Evolutionary conservation across 2,329 filamentous ascomycete species (phyloP).

Genomic region (Fusarium fracticaudum): DNA sequence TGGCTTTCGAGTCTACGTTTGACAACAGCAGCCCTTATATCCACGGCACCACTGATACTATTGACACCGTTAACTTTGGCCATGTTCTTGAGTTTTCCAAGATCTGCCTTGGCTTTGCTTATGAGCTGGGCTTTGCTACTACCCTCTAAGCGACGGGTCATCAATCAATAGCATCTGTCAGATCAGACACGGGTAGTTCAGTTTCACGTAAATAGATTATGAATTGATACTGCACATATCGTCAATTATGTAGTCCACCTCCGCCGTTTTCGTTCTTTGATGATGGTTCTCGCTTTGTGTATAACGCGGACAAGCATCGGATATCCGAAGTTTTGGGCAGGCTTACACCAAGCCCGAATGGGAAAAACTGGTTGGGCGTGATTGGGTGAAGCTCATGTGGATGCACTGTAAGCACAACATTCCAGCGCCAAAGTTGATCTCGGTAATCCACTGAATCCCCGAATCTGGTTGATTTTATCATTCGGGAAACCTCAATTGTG

Average conservation of each 20-base stretch:
- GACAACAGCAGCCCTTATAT: constrained; percentile 74
- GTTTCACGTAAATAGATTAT: neutral
- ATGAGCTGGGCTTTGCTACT: constrained; percentile 63
- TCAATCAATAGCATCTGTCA: rapidly evolving
- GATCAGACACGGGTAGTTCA: rapidly evolving
- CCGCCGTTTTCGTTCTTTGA: rapidly evolving
- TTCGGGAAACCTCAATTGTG: neutral
- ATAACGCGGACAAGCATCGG: neutral
- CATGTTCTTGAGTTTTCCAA: constrained; percentile 73
- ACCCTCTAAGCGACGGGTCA: neutral
- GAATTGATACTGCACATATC: neutral
- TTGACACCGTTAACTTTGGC: constrained; percentile 73
- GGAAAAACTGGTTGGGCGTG: neutral
- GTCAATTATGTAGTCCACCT: rapidly evolving
- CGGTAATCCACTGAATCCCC: neutral
- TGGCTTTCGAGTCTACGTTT: constrained; percentile 71
- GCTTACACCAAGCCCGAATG: neutral
- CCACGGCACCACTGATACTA: constrained; percentile 76
- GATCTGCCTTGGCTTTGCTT: constrained; percentile 58
- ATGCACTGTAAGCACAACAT: neutral
- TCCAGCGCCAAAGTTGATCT: neutral
- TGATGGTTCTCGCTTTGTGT: neutral
- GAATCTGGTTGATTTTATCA: neutral
- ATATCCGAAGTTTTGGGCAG: neutral
- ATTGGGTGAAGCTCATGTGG: neutral